Evolutionary conservation across 768 basidiomycete genomes (phyloP).

Genomic region (Collybiopsis confluens): DNA sequence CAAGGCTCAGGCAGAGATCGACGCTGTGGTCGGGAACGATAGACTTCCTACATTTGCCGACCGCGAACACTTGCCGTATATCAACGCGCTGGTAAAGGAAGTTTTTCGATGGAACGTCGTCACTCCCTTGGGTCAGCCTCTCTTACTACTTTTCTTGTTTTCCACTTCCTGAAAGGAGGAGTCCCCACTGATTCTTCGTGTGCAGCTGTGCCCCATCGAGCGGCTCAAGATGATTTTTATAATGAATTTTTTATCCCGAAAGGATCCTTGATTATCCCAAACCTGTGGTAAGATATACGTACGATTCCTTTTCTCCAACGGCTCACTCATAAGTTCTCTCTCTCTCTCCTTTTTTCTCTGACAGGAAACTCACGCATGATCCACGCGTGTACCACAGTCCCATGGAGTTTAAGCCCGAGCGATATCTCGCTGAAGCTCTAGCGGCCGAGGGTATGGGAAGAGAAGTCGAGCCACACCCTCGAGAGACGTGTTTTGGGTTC

Average conservation of each 20-base stretch:
- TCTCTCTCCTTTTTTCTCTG: not conserved
- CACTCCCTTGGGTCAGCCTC: conserved; percentile 34
- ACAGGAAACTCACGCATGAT: conserved; percentile 52
- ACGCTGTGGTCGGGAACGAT: conserved; percentile 52
- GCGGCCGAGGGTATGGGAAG: conserved; percentile 22
- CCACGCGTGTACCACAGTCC: conserved; percentile 50
- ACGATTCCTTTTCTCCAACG: not conserved
- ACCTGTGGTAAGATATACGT: conserved; percentile 36
- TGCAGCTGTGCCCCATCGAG: conserved; percentile 52
- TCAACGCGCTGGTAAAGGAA: conserved; percentile 59
- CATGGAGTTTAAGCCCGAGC: conserved; percentile 53
- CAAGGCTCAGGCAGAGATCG: conserved; percentile 63
- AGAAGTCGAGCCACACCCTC: conserved; percentile 51
- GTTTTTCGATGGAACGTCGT: conserved; percentile 49
- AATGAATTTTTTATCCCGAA: conserved; percentile 61
- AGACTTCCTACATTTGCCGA: conserved; percentile 59
- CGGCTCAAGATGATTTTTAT: conserved; percentile 56
- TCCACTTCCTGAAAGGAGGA: too few relatives aligned
- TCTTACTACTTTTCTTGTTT: too few relatives aligned
- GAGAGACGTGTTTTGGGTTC: conserved; percentile 63
- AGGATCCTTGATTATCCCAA: conserved; percentile 47
- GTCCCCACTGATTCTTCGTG: too few relatives aligned
- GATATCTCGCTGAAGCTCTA: conserved; percentile 40
- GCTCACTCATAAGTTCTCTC: conserved; percentile 7
- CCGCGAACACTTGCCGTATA: conserved; percentile 52